phyloP scores from a whole-genome alignment of 441 rosid genomes.

The Bocquillonia castaneifolia region DNA sequence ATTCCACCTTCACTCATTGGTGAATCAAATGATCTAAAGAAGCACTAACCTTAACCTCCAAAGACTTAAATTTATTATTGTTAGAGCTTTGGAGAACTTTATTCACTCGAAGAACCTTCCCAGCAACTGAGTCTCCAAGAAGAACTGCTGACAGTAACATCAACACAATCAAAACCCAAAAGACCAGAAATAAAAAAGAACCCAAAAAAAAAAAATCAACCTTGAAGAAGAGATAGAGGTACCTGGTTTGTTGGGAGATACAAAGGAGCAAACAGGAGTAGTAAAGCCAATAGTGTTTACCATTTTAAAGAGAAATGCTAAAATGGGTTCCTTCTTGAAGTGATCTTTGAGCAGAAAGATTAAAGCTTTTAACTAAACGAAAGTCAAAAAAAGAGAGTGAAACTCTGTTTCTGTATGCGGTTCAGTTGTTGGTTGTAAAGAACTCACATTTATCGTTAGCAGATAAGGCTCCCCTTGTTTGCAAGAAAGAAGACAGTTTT shows the following conservation, averaged over 20 bases:
- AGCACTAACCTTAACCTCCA: no score
- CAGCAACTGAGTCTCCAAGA: slow-evolving; percentile 34
- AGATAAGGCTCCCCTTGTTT: slow-evolving; percentile 32
- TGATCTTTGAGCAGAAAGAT: neutral
- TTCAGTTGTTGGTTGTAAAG: slow-evolving; percentile 23
- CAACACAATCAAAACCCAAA: slow-evolving; percentile 8
- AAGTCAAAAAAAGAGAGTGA: neutral
- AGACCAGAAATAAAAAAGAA: neutral
- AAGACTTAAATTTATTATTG: no score
- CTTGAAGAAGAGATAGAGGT: neutral
- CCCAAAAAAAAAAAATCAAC: neutral
- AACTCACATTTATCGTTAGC: neutral
- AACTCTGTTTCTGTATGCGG: neutral
- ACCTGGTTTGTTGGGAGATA: slow-evolving; percentile 44
- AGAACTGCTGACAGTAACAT: slow-evolving; percentile 24
- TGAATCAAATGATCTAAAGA: no score
- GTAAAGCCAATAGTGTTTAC: slow-evolving; percentile 48
- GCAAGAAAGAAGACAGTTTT: neutral
- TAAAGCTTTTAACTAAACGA: slow-evolving; percentile 1
- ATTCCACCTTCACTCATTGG: no score
- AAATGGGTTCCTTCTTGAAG: slow-evolving; percentile 9
- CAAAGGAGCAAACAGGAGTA: slow-evolving; percentile 39
- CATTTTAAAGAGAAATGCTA: slow-evolving; percentile 31
- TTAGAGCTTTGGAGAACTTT: slow-evolving; percentile 17
- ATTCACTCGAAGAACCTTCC: slow-evolving; percentile 41